These are phyloP conservation scores for Colletotrichum shisoi DNA, from an alignment of 2,329 filamentous ascomycete genomes.

Conservation along the genomic window DNA sequence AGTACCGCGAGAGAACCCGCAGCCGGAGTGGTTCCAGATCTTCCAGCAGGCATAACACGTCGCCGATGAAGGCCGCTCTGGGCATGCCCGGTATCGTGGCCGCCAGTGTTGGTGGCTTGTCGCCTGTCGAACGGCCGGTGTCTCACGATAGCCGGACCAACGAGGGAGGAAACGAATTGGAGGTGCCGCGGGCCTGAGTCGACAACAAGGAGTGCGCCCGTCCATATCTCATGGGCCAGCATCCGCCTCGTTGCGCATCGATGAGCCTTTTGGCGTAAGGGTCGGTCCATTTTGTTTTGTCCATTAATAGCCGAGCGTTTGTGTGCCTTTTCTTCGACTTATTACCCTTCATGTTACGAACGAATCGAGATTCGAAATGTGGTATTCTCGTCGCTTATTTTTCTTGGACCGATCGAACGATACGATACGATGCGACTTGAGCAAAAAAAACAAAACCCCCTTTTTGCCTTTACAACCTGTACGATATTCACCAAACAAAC, in stretches of 20 bases:
- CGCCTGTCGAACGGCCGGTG: slow-evolving; percentile 33
- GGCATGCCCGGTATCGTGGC: slow-evolving; percentile 41
- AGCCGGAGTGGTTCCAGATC: slow-evolving; percentile 39
- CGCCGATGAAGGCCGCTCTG: slow-evolving; percentile 40
- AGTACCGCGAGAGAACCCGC: slow-evolving; percentile 46
- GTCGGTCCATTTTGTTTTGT: background rate
- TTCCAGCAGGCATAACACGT: slow-evolving; percentile 35
- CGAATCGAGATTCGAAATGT: slow-evolving; percentile 17
- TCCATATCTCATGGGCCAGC: background rate
- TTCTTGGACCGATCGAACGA: slow-evolving; percentile 23
- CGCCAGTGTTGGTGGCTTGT: slow-evolving; percentile 40
- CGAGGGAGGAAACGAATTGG: slow-evolving; percentile 22
- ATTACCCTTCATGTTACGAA: slow-evolving; percentile 5
- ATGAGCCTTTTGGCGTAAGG: background rate
- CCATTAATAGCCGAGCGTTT: slow-evolving; percentile 6
- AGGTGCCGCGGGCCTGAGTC: slow-evolving; percentile 13
- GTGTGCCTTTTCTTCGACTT: slow-evolving; percentile 3
- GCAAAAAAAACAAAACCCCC: background rate
- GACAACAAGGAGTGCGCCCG: background rate
- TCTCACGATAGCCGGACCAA: slow-evolving; percentile 9
- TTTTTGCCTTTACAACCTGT: slow-evolving; percentile 8
- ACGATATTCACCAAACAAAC: slow-evolving; percentile 19
- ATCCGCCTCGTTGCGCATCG: background rate
- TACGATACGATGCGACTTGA: slow-evolving; percentile 9
- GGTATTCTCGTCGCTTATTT: background rate